phyloP scores from a whole-genome alignment of 1,284 basidiomycete species.

The Boletus calvinii region DNA sequence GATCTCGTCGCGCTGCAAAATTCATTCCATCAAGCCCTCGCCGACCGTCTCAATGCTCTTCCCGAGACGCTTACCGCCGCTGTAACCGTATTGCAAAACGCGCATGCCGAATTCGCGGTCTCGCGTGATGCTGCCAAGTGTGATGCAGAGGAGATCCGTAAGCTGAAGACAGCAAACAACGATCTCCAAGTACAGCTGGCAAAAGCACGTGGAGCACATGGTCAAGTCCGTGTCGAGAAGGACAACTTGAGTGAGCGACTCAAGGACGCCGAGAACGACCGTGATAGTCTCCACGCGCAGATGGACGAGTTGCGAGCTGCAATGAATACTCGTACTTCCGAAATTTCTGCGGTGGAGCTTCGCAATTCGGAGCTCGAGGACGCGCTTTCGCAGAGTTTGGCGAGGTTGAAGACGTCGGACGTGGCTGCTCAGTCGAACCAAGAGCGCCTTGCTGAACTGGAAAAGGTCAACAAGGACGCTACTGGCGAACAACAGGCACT shows the following conservation, averaged over 20 bases:
- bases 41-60: constrained; percentile 53
- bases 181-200: constrained; percentile 69
- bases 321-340: constrained; percentile 44
- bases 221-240: constrained; percentile 79
- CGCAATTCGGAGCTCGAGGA: constrained; percentile 65
- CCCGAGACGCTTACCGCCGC: constrained; percentile 59
- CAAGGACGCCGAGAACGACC: constrained; percentile 57
- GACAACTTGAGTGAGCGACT: constrained; percentile 65
- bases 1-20: constrained; percentile 40
- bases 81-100: constrained; percentile 53
- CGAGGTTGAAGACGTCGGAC: constrained; percentile 68
- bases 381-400: constrained; percentile 65
- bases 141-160: constrained; percentile 68
- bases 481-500: constrained; percentile 52
- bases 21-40: constrained; percentile 48
- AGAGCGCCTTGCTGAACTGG: constrained; percentile 58
- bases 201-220: constrained; percentile 72
- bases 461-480: constrained; percentile 56
- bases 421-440: constrained; percentile 57
- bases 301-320: constrained; percentile 53
- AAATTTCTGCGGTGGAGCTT: constrained; percentile 48
- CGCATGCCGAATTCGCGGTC: constrained; percentile 59
- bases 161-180: constrained; percentile 48
- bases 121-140: constrained; percentile 55
- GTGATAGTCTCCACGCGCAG: constrained; percentile 54